phyloP scores from a whole-genome alignment of 371 early-diverging fungal genomes.

The Mortierella sp. region DNA sequence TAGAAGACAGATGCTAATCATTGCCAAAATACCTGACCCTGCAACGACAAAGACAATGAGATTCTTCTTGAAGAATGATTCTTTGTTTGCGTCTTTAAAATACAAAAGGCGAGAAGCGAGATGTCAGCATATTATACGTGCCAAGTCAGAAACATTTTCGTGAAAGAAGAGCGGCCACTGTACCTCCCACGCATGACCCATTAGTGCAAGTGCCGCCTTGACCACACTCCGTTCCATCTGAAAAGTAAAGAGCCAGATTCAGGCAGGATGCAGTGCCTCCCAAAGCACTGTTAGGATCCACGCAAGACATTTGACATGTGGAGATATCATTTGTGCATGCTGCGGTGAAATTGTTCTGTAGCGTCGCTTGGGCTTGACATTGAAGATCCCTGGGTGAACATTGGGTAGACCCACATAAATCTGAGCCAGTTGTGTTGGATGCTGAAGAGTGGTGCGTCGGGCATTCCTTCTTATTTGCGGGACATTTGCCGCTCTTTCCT shows the following conservation, averaged over 20 bases:
- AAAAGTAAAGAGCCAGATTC: conserved; percentile 75
- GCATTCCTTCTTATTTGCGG: conserved; percentile 27
- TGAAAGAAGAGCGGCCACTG: not conserved
- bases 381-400: conserved; percentile 89
- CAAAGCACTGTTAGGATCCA: conserved; percentile 1
- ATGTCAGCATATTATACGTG: not conserved
- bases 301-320: conserved; percentile 36
- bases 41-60: conserved; percentile 12
- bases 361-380: conserved; percentile 66
- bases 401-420: conserved; percentile 58
- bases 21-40: conserved; percentile 10
- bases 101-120: not conserved
- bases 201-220: conserved; percentile 67
- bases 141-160: not conserved
- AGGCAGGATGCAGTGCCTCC: conserved; percentile 60
- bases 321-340: conserved; percentile 66
- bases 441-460: conserved; percentile 5
- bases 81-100: conserved; percentile 12
- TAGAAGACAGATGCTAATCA: conserved; percentile 24
- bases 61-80: conserved; percentile 31
- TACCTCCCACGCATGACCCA: conserved; percentile 62
- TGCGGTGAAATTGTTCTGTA: conserved; percentile 58
- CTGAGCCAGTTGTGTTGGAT: conserved; percentile 4
- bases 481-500: conserved; percentile 61
- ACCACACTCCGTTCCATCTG: conserved; percentile 93